These are phyloP conservation scores for Metschnikowia chrysomelidarum DNA, from an alignment of 805 yeast species.

Conservation along the genomic window DNA sequence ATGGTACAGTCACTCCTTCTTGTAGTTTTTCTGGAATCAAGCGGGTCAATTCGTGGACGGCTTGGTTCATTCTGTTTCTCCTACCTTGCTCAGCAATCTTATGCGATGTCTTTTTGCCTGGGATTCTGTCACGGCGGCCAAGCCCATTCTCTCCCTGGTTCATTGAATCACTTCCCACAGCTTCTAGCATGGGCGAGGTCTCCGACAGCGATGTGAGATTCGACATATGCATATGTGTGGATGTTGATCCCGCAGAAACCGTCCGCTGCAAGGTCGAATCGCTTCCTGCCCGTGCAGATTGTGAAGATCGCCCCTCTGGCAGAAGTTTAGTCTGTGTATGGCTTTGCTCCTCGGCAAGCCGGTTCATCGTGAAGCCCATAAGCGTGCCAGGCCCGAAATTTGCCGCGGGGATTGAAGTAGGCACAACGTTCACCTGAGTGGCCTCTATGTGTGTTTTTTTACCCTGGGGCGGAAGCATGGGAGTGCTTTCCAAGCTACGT, in stretches of 20 bases:
- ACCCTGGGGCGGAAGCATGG: conserved; percentile 41
- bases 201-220: conserved; percentile 18
- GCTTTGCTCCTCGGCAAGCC: conserved; percentile 36
- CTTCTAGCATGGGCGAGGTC: conserved; percentile 19
- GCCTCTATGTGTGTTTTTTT: conserved; percentile 25
- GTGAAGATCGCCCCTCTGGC: background rate
- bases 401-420: conserved; percentile 7
- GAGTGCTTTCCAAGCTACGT: conserved; percentile 18
- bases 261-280: background rate
- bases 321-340: background rate
- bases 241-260: background rate
- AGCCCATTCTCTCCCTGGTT: background rate
- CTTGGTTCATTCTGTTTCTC: conserved; percentile 86
- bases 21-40: conserved; percentile 64
- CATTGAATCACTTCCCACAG: conserved; percentile 1
- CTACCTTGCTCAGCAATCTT: conserved; percentile 96
- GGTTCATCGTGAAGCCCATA: conserved; percentile 48
- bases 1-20: conserved; percentile 62
- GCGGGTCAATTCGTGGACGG: conserved; percentile 69
- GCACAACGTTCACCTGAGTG: background rate
- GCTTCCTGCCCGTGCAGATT: conserved; percentile 1
- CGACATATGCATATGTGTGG: background rate
- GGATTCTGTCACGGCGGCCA: conserved; percentile 15
- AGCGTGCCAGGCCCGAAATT: conserved; percentile 30
- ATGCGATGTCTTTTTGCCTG: conserved; percentile 69